Base-by-base conservation (phyloP, 352 stramenopile species). In the Paralagenidium karlingii region DNA sequence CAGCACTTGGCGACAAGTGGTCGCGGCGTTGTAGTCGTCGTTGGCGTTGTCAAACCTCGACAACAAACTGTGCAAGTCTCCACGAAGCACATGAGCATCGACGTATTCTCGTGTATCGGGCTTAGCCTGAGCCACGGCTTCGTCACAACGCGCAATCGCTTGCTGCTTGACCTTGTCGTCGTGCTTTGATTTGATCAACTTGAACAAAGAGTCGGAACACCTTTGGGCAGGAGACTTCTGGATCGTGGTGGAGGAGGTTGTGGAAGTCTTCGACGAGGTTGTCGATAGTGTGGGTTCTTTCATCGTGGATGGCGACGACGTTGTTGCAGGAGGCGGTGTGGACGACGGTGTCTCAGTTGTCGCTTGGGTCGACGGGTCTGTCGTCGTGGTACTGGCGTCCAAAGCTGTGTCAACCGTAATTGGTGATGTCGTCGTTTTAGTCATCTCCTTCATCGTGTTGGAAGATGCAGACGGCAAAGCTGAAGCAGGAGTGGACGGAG, bases 11-110 rank as follows among this genome's bases (percentile, higher is more conserved):
- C 8, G 7, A 45, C 16, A 34, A 3, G 24, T 36, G 1, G 13
- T 31, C 31, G 43, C 37, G 19, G 22, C 8, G 7, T 63, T 46
- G 27, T 84, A 84, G 19, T 84, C 70, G 6, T 42, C 39, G 2
- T 62, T 55, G 1, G 70, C 70, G 11, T 41, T 34, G 8, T 57
- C 48, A 39, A 75, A 77, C 1, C 37, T 42, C 4, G 45, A 59
- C 5, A 73, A 44, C 11, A 82, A 42, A 47, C 68, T 82, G n/a
- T 42, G 54, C 11, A 82, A 29, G 24, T 82, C 68, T 0, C 62
- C 68, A 30, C 65, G 64, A 20, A 79, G 57, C 3, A 76, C 60
- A 18, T 51, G 58, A 12, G 65, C 62, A 39, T 70, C 52, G 31
- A 67, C 38, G 13, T 38, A 49, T 9, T 64, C 41, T 4, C 43